Evolutionary conservation across 164 flowering plant genomes (phyloP), one percentile per base, ranked within the genome.

Genomic region (Sedum album): DNA sequence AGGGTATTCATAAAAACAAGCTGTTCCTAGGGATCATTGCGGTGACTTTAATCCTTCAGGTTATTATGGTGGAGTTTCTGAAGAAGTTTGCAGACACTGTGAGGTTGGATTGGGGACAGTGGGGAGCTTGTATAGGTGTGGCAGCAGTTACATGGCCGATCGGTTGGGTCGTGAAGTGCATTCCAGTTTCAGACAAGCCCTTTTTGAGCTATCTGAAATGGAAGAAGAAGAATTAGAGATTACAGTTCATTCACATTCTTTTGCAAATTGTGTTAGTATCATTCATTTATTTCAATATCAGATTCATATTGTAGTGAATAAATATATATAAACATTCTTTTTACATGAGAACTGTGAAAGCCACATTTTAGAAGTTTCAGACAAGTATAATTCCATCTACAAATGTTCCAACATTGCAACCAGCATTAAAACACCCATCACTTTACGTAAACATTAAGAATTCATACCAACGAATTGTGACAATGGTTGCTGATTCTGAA

Each of bases 51-150:
- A 14, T 73, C 1, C 74, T 73, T 60, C 79, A 73, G 44, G 74
- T 76, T 31, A 35, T 76, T 13, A 73, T 73, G 73, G 76, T 76
- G 25, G 79, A 76, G 66, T 73, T 76, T 33, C 25, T 76, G 72
- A 68, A 71, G 74, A 73, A 38, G 66, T 76, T 76, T 69, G 76
- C 76, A 18, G 70, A 69, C 62, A 76, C 76, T n/a, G 74, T 70
- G 72, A 73, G 74, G 68, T 61, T 76, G 72, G 67, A 76, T 53
- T 71, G 74, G 79, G 67, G 51, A 21, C 79, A 73, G 42, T 76
- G 79, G 79, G 79, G 76, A 23, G 67, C 53, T 17, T 76, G 79
- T 39, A 31, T 70, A 21, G 79, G 69, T 31, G 31, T 73, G 36
- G 79, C 74, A 15, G 74, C 74, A 1, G 57, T 18, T 0, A 60